phyloP scores from a whole-genome alignment of 352 stramenopile species.

The Phytophthora palmivora region DNA sequence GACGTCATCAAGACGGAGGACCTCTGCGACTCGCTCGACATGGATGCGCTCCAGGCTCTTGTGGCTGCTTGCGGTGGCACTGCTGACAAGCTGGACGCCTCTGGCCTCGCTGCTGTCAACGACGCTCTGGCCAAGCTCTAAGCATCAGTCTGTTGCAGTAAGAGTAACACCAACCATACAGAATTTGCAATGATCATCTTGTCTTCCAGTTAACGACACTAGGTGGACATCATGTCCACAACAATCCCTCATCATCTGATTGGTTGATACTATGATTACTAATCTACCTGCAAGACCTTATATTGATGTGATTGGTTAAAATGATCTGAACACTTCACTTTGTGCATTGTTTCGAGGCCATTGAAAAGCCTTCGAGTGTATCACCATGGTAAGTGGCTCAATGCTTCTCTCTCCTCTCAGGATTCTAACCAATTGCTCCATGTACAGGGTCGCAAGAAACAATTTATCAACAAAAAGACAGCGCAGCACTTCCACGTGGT shows the following conservation, averaged over 20 bases:
- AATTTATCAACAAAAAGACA: constrained; percentile 89
- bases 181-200: neutral
- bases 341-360: constrained; percentile 1
- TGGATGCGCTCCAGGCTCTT: constrained; percentile 74
- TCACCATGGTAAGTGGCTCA: constrained; percentile 19
- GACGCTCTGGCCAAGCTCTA: constrained; percentile 59
- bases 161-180: constrained; percentile 18
- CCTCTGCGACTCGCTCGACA: constrained; percentile 74
- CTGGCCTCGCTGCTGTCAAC: constrained; percentile 60
- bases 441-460: constrained; percentile 71
- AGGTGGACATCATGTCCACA: no score
- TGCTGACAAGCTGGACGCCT: constrained; percentile 60
- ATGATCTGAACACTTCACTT: no score
- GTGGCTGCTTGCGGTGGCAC: constrained; percentile 64
- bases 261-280: neutral
- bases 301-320: no score
- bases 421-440: constrained; percentile 5
- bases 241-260: neutral
- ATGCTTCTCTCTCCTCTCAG: neutral
- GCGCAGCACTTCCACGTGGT: constrained; percentile 90
- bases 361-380: constrained; percentile 3
- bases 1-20: constrained; percentile 80
- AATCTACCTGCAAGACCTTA: no score
- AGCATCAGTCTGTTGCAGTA: neutral
- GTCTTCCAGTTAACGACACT: neutral